phyloP scores from a whole-genome alignment of 2,329 filamentous ascomycete species.

The Neocucurbitaria cava region DNA sequence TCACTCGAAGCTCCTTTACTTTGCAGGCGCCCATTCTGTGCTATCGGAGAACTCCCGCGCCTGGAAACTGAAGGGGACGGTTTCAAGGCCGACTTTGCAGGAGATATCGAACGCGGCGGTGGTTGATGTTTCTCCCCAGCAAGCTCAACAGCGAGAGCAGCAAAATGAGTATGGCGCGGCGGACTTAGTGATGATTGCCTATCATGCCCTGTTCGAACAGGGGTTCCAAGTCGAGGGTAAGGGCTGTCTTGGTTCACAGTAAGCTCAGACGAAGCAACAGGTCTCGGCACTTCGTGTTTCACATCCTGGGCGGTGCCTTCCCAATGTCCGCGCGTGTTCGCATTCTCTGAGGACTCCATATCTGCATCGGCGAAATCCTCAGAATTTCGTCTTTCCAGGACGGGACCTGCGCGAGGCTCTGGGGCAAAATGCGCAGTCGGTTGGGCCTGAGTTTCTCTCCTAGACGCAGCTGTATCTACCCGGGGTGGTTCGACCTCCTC shows the following conservation, averaged over 20 bases:
- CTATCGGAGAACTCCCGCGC: slow-evolving; percentile 54
- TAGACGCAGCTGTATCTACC: slow-evolving; percentile 1
- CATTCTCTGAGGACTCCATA: slow-evolving; percentile 25
- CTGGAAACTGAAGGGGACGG: slow-evolving; percentile 62
- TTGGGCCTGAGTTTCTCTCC: slow-evolving; percentile 9
- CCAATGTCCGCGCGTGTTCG: slow-evolving; percentile 26
- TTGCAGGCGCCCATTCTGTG: slow-evolving; percentile 57
- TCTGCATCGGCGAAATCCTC: slow-evolving; percentile 58
- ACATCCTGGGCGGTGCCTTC: slow-evolving; percentile 17
- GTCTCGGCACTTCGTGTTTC: slow-evolving; percentile 10
- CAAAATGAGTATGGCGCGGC: slow-evolving; percentile 72
- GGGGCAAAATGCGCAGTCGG: slow-evolving; percentile 10
- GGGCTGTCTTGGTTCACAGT: slow-evolving; percentile 35
- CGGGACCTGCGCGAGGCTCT: slow-evolving; percentile 5
- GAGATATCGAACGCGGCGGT: slow-evolving; percentile 73
- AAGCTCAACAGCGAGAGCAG: slow-evolving; percentile 60
- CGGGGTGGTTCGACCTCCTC: slow-evolving; percentile 13
- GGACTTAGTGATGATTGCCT: slow-evolving; percentile 63
- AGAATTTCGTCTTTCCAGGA: slow-evolving; percentile 21
- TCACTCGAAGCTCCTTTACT: slow-evolving; percentile 59
- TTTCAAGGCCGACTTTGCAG: slow-evolving; percentile 79
- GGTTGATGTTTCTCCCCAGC: slow-evolving; percentile 69
- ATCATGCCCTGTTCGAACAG: slow-evolving; percentile 27
- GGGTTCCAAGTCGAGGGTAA: slow-evolving; percentile 29
- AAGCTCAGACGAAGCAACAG: slow-evolving; percentile 25